phyloP scores from a whole-genome alignment of 345 rosid species.

The Euphorbia tirucalli region DNA sequence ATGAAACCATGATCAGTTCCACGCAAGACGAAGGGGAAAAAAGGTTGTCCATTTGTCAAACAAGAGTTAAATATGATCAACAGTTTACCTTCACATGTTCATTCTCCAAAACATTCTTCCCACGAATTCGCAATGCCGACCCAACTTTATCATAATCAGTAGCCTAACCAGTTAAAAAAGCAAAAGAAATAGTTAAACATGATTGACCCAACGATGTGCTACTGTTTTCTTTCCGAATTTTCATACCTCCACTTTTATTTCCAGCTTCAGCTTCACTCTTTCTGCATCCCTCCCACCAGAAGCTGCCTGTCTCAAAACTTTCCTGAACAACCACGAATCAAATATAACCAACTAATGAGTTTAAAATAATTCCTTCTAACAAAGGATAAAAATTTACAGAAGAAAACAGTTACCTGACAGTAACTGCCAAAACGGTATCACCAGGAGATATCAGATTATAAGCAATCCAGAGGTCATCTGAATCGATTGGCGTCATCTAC shows the following conservation, averaged over 20 bases:
- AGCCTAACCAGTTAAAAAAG: constrained; percentile 37
- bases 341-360: not conserved
- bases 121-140: constrained; percentile 73
- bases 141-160: constrained; percentile 86
- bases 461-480: constrained; percentile 91
- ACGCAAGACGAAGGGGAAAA: no score
- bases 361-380: no score
- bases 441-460: constrained; percentile 75
- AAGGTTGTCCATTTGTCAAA: no score
- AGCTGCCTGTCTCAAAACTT: constrained; percentile 70
- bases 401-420: constrained; percentile 57
- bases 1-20: no score
- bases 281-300: no score
- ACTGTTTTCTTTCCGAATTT: no score
- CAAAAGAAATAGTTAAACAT: not conserved
- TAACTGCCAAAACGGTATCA: constrained; percentile 79
- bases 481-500: constrained; percentile 77
- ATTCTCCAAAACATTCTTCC: constrained; percentile 80
- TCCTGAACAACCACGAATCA: constrained; percentile 43
- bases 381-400: no score
- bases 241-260: no score
- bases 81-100: constrained; percentile 75
- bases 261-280: no score
- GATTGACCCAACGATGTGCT: constrained; percentile 17
- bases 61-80: no score